Evolutionary conservation across 768 basidiomycete genomes (phyloP).

Genomic region (Strobilomyces confusus): DNA sequence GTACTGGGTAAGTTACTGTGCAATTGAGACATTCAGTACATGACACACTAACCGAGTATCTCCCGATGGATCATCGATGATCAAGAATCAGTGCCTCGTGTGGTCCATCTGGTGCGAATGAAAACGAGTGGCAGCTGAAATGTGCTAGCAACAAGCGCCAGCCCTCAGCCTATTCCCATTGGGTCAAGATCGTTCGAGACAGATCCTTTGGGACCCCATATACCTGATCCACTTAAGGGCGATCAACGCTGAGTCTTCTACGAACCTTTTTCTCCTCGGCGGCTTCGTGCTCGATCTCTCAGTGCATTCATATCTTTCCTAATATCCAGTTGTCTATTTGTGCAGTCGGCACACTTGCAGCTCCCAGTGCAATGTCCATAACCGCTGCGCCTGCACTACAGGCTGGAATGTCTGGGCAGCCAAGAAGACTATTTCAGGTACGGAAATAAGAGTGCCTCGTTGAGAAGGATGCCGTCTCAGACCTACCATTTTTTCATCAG

Average conservation of each 20-base stretch:
- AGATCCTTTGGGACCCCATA: background rate
- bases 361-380: background rate
- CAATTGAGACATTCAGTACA: too few species aligned
- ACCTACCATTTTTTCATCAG: background rate
- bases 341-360: background rate
- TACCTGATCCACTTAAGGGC: background rate
- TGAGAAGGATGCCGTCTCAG: background rate
- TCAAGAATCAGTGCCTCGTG: too few species aligned
- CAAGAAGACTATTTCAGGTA: conserved; percentile 1
- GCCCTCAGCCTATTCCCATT: conserved; percentile 1
- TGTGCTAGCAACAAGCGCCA: too few species aligned
- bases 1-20: too few species aligned
- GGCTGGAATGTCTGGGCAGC: background rate
- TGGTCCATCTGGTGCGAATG: too few species aligned
- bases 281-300: background rate
- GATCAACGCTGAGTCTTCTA: background rate
- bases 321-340: too few species aligned
- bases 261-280: background rate
- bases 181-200: too few species aligned
- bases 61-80: too few species aligned
- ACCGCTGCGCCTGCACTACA: background rate
- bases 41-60: too few species aligned
- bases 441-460: background rate
- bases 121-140: too few species aligned
- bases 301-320: background rate